Base-by-base conservation (phyloP, 345 rosid species). In the Corchorus olitorius region DNA sequence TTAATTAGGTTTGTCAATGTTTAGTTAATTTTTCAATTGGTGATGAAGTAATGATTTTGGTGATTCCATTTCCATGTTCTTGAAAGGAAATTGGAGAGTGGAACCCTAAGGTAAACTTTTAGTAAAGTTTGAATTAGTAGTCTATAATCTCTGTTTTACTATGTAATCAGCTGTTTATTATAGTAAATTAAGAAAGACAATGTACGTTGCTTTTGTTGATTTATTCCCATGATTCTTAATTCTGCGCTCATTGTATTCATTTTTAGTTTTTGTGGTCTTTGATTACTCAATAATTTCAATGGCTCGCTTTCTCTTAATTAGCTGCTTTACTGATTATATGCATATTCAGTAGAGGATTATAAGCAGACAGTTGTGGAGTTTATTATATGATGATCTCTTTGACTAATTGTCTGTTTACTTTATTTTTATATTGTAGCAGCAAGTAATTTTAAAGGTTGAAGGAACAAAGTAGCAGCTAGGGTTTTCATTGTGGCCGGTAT, bases 401-500 rank as follows among this genome's bases (percentile, higher is more conserved):
- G 20, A n/a, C 15, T 53, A 65, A 37, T 63, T 69, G 52, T 73
- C 41, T 76, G 49, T 63, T n/a, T 70, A 15, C 78, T 66, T 46
- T 41, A 0, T 14, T 75, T 41, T 33, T 58, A 59, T 58, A 27
- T 61, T 62, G 4, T 54, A 33, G 5, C 77, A 66, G 77, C 75
- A 76, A 61, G 52, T 45, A 43, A 19, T 72, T 58, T 68, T 76
- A 59, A 58, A 71, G 55, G 68, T 66, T 11, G 49, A 80, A 55
- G 34, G 33, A 41, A 48, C 45, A 58, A 61, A 79, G 55, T 61
- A 79, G 37, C 54, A 45, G 16, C 34, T n/a, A n/a, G 49, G 70
- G 58, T 34, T 13, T 45, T 45, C 74, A 66, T 54, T 45, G 43
- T 69, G 61, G 70, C 33, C 14, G 34, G 17, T 52, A 19, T 41